A percentile compares a stretch with the other conserved stretches of the same genome.
phyloP scores from a whole-genome alignment of 805 yeast genomes.

The Wickerhamiella qilinensis region DNA sequence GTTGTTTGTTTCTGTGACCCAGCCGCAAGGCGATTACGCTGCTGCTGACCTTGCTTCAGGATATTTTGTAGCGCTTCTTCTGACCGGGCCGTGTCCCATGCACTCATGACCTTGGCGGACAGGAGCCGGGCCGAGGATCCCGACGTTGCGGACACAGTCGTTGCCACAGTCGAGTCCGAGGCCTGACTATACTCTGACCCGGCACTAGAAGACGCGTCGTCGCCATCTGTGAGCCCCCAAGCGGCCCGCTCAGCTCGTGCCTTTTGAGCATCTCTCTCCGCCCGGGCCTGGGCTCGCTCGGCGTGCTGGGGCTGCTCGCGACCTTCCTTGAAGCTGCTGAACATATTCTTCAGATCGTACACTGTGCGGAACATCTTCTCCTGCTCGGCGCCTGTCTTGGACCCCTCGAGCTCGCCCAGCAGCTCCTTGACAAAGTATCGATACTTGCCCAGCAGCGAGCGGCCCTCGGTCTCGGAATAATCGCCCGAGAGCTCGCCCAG shows the following conservation, averaged over 20 bases:
- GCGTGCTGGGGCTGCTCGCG: slow-evolving; percentile 1
- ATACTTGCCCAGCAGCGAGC: slow-evolving; percentile 15
- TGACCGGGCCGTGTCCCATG: slow-evolving; percentile 5
- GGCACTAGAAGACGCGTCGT: slow-evolving; percentile 1
- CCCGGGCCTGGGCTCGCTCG: neutral
- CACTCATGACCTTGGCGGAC: slow-evolving; percentile 4
- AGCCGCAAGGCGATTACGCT: neutral
- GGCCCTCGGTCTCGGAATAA: slow-evolving; percentile 1
- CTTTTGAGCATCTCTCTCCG: neutral
- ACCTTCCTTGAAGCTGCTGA: slow-evolving; percentile 13
- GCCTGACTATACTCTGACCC: slow-evolving; percentile 3
- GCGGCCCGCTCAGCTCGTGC: slow-evolving; percentile 1
- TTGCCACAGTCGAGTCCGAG: neutral
- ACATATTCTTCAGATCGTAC: slow-evolving; percentile 18
- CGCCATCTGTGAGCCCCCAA: slow-evolving; percentile 1
- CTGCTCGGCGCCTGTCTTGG: slow-evolving; percentile 15
- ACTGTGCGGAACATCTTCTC: slow-evolving; percentile 20
- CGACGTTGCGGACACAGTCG: neutral
- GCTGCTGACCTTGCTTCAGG: neutral
- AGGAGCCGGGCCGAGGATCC: neutral
- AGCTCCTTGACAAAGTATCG: slow-evolving; percentile 17
- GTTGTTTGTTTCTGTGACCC: neutral
- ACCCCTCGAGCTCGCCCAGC: slow-evolving; percentile 16
- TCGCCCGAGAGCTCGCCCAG: slow-evolving; percentile 12
- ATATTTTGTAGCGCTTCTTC: slow-evolving; percentile 2